Evolutionary conservation across 306 rosid genomes (phyloP).

Genomic region (Quercus agrifolia): DNA sequence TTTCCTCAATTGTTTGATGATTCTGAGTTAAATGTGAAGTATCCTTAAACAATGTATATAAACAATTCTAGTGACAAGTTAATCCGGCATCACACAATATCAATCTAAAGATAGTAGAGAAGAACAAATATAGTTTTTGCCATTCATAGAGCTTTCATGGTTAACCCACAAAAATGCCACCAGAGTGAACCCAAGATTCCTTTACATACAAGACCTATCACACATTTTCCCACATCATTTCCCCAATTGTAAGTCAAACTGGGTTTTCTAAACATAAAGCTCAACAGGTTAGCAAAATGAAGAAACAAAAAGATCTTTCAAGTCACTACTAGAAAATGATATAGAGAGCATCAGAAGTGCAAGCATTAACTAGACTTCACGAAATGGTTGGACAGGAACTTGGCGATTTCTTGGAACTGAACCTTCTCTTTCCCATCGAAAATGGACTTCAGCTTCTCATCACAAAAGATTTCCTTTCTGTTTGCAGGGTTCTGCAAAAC

Average conservation of each 20-base stretch:
- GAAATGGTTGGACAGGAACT: neutral
- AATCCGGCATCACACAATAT: neutral
- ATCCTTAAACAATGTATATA: neutral
- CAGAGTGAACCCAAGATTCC: neutral
- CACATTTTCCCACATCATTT: neutral
- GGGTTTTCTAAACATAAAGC: neutral
- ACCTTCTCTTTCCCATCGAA: neutral
- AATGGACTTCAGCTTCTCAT: slow-evolving; percentile 3
- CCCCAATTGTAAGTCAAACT: neutral
- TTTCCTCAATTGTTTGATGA: too few species aligned
- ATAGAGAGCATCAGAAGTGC: neutral
- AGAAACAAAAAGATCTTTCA: neutral
- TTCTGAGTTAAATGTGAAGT: neutral
- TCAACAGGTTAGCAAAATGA: neutral
- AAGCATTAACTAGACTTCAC: neutral
- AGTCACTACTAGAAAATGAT: neutral
- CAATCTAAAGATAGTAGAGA: neutral
- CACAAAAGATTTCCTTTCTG: neutral
- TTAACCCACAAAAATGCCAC: neutral
- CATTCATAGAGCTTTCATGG: neutral
- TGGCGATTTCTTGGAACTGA: neutral
- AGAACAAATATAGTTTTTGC: neutral
- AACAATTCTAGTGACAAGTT: neutral
- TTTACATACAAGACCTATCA: neutral
- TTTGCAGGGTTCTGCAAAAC: neutral